These are phyloP conservation scores for Phialophora macrospora DNA, from an alignment of 2,329 filamentous ascomycete species.

Conservation along the genomic window DNA sequence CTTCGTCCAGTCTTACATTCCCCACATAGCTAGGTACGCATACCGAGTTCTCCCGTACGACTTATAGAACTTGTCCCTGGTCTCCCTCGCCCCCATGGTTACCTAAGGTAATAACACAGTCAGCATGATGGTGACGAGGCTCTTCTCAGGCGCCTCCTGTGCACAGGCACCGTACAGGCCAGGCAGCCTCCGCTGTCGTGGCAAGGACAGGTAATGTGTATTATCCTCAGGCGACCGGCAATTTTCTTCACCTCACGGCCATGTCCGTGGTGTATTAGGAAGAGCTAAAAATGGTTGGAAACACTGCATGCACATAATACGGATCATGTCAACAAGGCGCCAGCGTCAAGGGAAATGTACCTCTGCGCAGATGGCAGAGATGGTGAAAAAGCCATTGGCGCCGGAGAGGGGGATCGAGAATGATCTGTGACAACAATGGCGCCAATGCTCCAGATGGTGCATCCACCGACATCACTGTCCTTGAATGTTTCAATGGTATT, in stretches of 20 bases:
- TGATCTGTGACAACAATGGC: constrained; percentile 8
- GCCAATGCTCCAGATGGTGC: background rate
- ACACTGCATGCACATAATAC: background rate
- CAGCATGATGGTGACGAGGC: constrained; percentile 1
- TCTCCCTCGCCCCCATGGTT: background rate
- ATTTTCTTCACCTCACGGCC: background rate
- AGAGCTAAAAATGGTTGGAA: constrained; percentile 8
- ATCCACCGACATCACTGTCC: constrained; percentile 9
- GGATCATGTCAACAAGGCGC: background rate
- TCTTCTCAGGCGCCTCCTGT: background rate
- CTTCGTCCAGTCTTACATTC: background rate
- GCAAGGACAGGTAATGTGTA: background rate
- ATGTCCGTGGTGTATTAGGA: background rate
- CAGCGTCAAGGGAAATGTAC: background rate
- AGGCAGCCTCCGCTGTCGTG: background rate
- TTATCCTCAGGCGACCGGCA: background rate
- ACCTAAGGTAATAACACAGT: constrained; percentile 11
- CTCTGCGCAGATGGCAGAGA: background rate
- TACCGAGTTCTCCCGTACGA: background rate
- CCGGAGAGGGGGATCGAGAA: background rate
- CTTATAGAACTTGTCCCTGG: background rate
- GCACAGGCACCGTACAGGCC: too few species aligned
- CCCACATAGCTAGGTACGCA: constrained; percentile 9
- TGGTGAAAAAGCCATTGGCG: constrained; percentile 1
- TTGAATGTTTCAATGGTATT: constrained; percentile 15